These are phyloP conservation scores for Marasmius sp. DNA, from an alignment of 1,284 basidiomycete genomes.

Conservation along the genomic window DNA sequence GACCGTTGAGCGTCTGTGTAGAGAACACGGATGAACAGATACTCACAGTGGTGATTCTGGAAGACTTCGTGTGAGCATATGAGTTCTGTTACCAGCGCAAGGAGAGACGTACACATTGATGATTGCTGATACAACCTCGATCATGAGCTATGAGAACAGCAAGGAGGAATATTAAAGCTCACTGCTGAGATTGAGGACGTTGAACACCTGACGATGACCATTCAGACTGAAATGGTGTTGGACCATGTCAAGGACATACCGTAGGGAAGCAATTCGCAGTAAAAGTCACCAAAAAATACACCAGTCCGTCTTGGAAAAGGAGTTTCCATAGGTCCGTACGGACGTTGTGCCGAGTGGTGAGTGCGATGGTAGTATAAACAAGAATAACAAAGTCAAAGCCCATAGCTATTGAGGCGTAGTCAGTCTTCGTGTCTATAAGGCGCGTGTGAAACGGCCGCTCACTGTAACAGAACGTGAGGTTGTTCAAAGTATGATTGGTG, in stretches of 20 bases:
- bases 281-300: constrained; percentile 65
- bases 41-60: constrained; percentile 36
- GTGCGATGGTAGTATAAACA: constrained; percentile 49
- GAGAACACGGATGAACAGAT: not conserved
- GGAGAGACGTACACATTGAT: constrained; percentile 50
- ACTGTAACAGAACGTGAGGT: constrained; percentile 70
- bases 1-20: not conserved
- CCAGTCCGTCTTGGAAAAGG: constrained; percentile 69
- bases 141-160: not conserved
- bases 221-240: constrained; percentile 1
- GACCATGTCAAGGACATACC: constrained; percentile 35
- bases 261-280: constrained; percentile 66
- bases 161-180: constrained; percentile 24
- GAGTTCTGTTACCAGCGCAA: not conserved
- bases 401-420: constrained; percentile 47
- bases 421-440: not conserved
- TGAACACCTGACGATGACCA: constrained; percentile 39
- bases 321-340: constrained; percentile 59
- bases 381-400: constrained; percentile 64
- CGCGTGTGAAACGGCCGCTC: constrained; percentile 24
- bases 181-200: constrained; percentile 61
- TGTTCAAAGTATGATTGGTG: constrained; percentile 56
- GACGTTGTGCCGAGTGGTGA: constrained; percentile 49
- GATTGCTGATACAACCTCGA: constrained; percentile 49
- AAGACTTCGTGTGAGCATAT: constrained; percentile 3